Base-by-base conservation (phyloP, 164 flowering plant genomes). In the Echeveria elegans region DNA sequence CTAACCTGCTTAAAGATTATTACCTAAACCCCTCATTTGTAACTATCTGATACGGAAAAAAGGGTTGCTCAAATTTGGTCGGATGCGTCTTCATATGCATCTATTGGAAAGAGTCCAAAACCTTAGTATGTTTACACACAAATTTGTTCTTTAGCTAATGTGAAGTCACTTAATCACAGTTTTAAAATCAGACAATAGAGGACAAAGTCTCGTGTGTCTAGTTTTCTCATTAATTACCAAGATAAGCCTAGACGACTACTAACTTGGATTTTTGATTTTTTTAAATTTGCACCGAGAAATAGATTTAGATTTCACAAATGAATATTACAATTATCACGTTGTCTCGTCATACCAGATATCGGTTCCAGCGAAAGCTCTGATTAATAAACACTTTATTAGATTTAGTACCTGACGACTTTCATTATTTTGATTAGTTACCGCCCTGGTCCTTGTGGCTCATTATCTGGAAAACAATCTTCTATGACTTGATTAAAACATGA, bases 181-280 rank as follows among this genome's bases (percentile, higher is more conserved):
- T 28, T 24, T 6, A 53, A 9, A 26, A 56, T 28, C 26, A 28
- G 2, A 32, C 32, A 2, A 56, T 11, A n/a, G n/a, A n/a, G 0
- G 61, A 26, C 61, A 56, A 56, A 56, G 30, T 56, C 28, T 12
- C 28, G n/a, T 32, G 19, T 26, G 61, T 56, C 32, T n/a, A n/a
- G n/a, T n/a, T n/a, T 56, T 56, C 61, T 26, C 61, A 56, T 56
- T 56, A 26, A 56, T 12, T 56, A 56, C 61, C 18, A 53, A 53
- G 28, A 23, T 21, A 52, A 21, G 28, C 12, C 58, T 52, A 21
- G 28, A 21, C 21, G 58, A 52, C 8, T 12, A 10, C 18, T 41
- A 36, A 10, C 38, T 36, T 36, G 38, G 9, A 5, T 36, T 36
- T 5, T 36, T 36, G n/a, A n/a, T n/a, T n/a, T n/a, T n/a, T n/a